Conservation (phyloP, 164 flowering plant genomes). For the Nymphaea thermarum region DNA sequence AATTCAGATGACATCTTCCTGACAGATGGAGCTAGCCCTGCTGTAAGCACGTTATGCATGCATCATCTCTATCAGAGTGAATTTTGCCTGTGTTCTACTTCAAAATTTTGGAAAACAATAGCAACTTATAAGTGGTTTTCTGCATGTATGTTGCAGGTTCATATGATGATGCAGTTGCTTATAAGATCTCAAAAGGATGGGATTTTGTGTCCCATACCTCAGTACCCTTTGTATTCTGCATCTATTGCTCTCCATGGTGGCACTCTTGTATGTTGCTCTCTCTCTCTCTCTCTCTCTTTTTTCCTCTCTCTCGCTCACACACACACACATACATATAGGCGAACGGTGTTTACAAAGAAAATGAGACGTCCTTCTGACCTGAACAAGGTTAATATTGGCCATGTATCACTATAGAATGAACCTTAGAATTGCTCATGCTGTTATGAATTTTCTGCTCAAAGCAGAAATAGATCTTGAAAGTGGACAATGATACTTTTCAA, state of each 20-base stretch:
- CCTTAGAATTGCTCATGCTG: too few species aligned
- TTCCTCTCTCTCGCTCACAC: neutral
- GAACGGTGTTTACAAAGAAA: too few species aligned
- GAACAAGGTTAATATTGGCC: too few species aligned
- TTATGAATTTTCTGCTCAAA: too few species aligned
- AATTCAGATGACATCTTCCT: constrained; percentile 89
- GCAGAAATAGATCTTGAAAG: too few species aligned
- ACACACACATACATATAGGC: too few species aligned
- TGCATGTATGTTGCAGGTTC: constrained; percentile 43
- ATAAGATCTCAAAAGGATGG: constrained; percentile 87
- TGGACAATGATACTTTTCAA: too few species aligned
- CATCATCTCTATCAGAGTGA: neutral
- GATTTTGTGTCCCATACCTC: constrained; percentile 96
- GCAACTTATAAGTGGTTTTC: constrained; percentile 1
- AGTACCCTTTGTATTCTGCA: constrained; percentile 96
- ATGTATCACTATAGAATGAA: too few species aligned
- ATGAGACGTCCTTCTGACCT: too few species aligned
- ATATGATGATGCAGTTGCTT: constrained; percentile 97
- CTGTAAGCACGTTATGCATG: constrained; percentile 28
- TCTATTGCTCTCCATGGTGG: constrained; percentile 99
- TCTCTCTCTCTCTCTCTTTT: neutral
- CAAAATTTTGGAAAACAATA: neutral
- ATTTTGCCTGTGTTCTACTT: neutral
- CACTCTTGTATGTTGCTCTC: constrained; percentile 50
- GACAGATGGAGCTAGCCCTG: constrained; percentile 99